Conservation (phyloP, 1,284 basidiomycete genomes). For the Rhodotorula sp. region DNA sequence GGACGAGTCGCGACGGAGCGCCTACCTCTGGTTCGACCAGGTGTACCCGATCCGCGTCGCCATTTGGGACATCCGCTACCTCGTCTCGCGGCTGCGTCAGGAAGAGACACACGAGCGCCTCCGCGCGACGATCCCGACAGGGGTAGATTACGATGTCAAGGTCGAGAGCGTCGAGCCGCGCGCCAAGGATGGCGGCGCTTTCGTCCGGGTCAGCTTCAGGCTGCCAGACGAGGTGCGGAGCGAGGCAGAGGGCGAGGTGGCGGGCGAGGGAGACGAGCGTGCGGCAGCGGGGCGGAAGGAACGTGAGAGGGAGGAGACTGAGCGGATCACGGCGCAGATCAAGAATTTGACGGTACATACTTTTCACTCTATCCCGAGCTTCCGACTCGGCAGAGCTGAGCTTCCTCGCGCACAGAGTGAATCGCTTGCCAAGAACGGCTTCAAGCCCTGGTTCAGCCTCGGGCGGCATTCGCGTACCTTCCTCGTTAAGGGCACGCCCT, state of each 20-base stretch:
- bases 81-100: constrained; percentile 34
- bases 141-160: constrained; percentile 28
- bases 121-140: constrained; percentile 25
- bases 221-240: constrained; percentile 45
- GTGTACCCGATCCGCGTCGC: constrained; percentile 42
- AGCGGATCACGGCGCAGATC: constrained; percentile 16
- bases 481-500: constrained; percentile 44
- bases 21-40: constrained; percentile 42
- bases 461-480: constrained; percentile 19
- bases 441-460: constrained; percentile 44
- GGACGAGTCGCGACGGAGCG: not conserved
- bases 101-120: constrained; percentile 31
- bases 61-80: constrained; percentile 37
- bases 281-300: too few relatives aligned
- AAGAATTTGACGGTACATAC: constrained; percentile 9
- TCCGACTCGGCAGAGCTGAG: not conserved
- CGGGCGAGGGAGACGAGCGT: constrained; percentile 1
- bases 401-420: not conserved
- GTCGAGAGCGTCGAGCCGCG: constrained; percentile 44
- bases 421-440: constrained; percentile 1
- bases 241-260: constrained; percentile 40
- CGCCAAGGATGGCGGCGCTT: constrained; percentile 80
- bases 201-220: constrained; percentile 73
- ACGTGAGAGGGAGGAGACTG: constrained; percentile 6
- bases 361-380: not conserved